Conservation (phyloP, 176 grass and related monocot species). For the Aegilops umbellulata region DNA sequence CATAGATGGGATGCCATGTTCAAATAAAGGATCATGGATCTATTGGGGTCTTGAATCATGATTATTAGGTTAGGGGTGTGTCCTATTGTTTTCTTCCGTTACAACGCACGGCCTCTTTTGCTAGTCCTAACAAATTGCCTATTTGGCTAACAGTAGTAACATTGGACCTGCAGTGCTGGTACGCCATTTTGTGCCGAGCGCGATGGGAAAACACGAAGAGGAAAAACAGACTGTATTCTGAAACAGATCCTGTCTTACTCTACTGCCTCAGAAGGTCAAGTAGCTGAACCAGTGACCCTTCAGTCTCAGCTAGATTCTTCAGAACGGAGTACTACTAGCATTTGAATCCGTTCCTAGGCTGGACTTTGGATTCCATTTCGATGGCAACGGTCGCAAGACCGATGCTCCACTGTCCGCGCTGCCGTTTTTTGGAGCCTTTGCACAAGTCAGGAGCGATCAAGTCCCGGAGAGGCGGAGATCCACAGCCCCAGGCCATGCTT, state of each 20-base stretch:
- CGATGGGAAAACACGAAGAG: neutral
- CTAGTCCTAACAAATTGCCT: no score
- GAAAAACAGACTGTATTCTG: neutral
- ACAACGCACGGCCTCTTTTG: no score
- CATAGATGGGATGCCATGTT: no score
- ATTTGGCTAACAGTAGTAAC: no score
- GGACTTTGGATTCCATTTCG: constrained; percentile 32
- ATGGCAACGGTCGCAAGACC: constrained; percentile 13
- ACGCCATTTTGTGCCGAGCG: neutral
- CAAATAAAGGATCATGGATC: no score
- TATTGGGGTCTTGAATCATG: no score
- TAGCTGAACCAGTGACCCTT: neutral
- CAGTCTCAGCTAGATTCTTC: neutral
- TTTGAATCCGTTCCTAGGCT: neutral
- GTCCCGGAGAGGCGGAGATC: neutral
- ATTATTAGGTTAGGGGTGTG: no score
- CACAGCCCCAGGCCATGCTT: neutral
- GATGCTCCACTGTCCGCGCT: neutral
- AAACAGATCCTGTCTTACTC: neutral
- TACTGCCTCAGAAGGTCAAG: neutral
- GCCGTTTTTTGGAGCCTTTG: constrained; percentile 26
- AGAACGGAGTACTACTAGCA: neutral
- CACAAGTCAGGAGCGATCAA: neutral
- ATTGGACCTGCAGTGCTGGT: neutral
- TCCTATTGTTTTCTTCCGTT: no score